Conservation (phyloP, 2,329 filamentous ascomycete genomes). For the Beauveria sp. region DNA sequence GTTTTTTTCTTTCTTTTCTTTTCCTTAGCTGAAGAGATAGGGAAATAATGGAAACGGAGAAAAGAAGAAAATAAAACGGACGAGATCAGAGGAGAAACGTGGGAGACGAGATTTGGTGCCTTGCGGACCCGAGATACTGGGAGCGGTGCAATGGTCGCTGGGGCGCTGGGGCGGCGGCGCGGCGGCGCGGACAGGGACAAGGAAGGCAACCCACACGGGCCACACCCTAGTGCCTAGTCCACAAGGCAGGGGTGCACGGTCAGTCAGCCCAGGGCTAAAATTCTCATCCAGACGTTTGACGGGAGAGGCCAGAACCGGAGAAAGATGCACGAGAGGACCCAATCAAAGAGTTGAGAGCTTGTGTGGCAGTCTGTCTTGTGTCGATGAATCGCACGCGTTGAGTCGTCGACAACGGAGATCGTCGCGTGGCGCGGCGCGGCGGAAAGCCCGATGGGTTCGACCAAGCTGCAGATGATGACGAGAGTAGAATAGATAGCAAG, state of each 20-base stretch:
- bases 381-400: background rate
- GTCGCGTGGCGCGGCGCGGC: background rate
- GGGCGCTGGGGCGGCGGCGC: background rate
- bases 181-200: background rate
- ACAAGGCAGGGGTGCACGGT: no score
- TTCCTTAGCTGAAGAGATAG: background rate
- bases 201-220: background rate
- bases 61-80: background rate
- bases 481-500: background rate
- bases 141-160: slow-evolving; percentile 1
- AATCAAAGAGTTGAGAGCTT: no score
- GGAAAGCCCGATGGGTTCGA: background rate
- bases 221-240: no score
- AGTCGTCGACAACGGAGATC: background rate
- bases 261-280: no score
- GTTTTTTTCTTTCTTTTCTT: no score
- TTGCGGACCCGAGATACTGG: background rate
- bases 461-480: background rate
- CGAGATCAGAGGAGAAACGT: slow-evolving; percentile 2
- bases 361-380: no score
- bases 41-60: background rate
- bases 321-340: no score
- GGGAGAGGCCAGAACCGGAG: no score
- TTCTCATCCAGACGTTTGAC: no score
- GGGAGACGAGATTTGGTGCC: slow-evolving; percentile 5